These are phyloP conservation scores for Trifolium fragiferum DNA, from an alignment of 306 rosid species.

Conservation along the genomic window DNA sequence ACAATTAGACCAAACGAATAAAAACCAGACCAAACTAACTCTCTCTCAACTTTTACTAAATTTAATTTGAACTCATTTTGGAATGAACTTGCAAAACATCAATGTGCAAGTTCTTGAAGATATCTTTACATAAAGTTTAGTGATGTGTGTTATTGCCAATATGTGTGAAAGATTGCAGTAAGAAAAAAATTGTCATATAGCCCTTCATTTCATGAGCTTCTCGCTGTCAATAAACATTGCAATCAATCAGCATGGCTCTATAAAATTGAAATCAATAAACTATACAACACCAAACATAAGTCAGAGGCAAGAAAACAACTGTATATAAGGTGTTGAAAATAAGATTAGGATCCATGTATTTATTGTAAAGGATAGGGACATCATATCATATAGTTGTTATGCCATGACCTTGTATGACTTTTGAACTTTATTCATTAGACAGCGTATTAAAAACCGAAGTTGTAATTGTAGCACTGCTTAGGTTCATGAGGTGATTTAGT, in stretches of 20 bases:
- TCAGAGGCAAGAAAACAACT: slow-evolving; percentile 1
- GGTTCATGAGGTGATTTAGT: background rate
- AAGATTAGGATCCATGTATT: background rate
- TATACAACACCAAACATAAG: slow-evolving; percentile 15
- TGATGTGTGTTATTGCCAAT: slow-evolving; percentile 12
- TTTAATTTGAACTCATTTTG: slow-evolving; percentile 15
- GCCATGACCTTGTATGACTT: too few relatives aligned
- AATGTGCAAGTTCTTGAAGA: slow-evolving; percentile 29
- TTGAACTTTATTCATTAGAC: too few relatives aligned
- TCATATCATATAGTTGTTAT: background rate
- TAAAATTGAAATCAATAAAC: slow-evolving; percentile 33
- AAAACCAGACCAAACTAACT: too few relatives aligned
- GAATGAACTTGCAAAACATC: background rate
- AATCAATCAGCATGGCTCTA: slow-evolving; percentile 45
- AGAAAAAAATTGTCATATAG: slow-evolving; percentile 6
- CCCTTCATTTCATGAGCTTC: slow-evolving; percentile 18
- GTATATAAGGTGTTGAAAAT: slow-evolving; percentile 13
- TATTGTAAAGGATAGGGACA: background rate
- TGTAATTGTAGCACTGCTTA: background rate
- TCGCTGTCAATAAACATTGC: slow-evolving; percentile 53
- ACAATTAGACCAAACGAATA: too few relatives aligned
- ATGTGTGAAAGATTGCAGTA: slow-evolving; percentile 10
- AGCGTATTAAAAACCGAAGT: too few relatives aligned
- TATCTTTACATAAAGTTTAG: slow-evolving; percentile 18
- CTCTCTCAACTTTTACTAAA: background rate